These are phyloP conservation scores for Taiwanofungus camphoratus DNA, from an alignment of 1,284 basidiomycete species.

Conservation along the genomic window DNA sequence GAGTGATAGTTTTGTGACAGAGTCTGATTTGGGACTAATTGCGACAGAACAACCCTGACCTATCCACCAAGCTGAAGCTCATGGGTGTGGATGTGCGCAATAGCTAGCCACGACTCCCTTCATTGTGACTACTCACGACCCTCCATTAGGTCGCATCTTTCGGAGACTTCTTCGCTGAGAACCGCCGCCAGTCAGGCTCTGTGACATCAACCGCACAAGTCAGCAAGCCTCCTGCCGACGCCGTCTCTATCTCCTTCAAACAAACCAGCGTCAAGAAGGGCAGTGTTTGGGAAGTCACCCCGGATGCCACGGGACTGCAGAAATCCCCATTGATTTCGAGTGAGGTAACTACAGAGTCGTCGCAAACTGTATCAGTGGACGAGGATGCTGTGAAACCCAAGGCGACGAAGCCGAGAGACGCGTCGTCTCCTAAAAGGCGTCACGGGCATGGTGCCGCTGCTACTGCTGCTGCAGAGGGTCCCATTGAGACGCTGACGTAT, in stretches of 20 bases:
- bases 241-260: conserved; percentile 10
- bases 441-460: conserved; percentile 15
- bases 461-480: conserved; percentile 31
- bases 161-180: conserved; percentile 72
- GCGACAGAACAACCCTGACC: conserved; percentile 44
- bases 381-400: no score
- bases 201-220: conserved; percentile 8
- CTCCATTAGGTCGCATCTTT: conserved; percentile 53
- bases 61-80: conserved; percentile 63
- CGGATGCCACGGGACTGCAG: not conserved
- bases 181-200: conserved; percentile 22
- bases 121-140: not conserved
- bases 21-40: not conserved
- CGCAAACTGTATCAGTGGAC: not conserved
- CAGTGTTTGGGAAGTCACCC: conserved; percentile 15
- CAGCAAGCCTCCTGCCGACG: conserved; percentile 8
- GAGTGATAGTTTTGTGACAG: not conserved
- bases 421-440: conserved; percentile 23
- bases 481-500: conserved; percentile 62
- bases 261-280: conserved; percentile 11
- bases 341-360: not conserved
- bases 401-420: conserved; percentile 16
- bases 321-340: not conserved
- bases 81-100: conserved; percentile 66
- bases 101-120: not conserved